Conservation (phyloP, 164 flowering plant species). For the Euptelea pleiosperma region DNA sequence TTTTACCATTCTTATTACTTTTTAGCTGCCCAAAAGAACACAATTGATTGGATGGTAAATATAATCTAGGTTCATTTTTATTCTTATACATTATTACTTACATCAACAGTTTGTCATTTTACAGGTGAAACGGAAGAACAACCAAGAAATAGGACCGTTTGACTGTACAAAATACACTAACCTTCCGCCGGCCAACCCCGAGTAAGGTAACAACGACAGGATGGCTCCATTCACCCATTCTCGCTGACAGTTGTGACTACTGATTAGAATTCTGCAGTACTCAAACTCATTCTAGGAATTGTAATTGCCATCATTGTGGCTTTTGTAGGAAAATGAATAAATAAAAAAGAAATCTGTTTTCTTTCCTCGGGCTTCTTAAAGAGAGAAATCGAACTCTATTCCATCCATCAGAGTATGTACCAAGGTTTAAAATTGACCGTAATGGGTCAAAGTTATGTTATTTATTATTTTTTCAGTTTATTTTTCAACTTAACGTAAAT, state of each 20-base stretch:
- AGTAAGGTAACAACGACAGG: constrained; percentile 1
- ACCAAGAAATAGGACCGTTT: constrained; percentile 68
- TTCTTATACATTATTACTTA: background rate
- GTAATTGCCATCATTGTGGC: background rate
- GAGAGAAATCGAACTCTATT: too few species aligned
- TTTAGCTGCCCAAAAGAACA: background rate
- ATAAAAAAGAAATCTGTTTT: too few species aligned
- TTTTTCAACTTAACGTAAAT: too few species aligned
- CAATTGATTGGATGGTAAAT: too few species aligned
- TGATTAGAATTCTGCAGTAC: background rate
- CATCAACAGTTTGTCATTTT: background rate
- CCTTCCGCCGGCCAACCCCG: constrained; percentile 15
- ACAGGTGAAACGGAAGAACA: constrained; percentile 64
- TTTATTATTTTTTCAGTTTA: too few species aligned
- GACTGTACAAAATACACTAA: constrained; percentile 76
- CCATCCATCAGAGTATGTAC: too few species aligned
- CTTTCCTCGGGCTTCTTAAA: too few species aligned
- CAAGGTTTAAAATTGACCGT: too few species aligned
- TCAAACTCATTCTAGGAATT: background rate
- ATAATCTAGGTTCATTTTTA: background rate
- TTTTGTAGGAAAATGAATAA: too few species aligned
- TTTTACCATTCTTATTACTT: too few species aligned
- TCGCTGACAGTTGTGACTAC: background rate
- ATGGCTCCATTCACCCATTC: background rate
- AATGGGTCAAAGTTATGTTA: too few species aligned